Evolutionary conservation across 202 grass and related monocot genomes (phyloP).

Genomic region (Alloteropsis angusta): DNA sequence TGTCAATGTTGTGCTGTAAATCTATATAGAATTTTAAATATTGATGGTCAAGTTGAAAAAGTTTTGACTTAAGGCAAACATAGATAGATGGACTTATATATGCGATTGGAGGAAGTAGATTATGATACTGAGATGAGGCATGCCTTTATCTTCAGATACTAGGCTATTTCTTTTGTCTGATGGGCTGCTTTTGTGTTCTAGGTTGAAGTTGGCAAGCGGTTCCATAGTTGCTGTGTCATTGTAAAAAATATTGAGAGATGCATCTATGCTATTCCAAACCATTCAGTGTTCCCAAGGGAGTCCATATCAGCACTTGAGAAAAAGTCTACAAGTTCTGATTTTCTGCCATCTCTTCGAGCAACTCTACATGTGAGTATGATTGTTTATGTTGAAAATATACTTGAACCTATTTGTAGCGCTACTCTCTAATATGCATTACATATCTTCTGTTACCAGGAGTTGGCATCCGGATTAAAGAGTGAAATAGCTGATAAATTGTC

Average conservation of each 20-base stretch:
- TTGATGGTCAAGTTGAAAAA: not conserved
- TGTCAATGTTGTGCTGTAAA: too few relatives aligned
- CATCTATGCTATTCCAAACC: slow-evolving; percentile 81
- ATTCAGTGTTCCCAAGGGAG: slow-evolving; percentile 57
- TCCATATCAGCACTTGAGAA: slow-evolving; percentile 38
- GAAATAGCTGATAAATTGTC: slow-evolving; percentile 81
- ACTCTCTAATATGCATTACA: slow-evolving; percentile 20
- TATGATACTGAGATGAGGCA: not conserved
- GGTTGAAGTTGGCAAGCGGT: slow-evolving; percentile 42
- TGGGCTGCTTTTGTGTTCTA: slow-evolving; percentile 18
- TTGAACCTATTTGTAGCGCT: not conserved
- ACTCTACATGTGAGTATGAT: slow-evolving; percentile 64
- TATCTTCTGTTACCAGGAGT: slow-evolving; percentile 54
- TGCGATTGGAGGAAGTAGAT: not conserved
- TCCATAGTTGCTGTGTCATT: slow-evolving; percentile 81
- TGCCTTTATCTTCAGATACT: not conserved
- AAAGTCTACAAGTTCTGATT: slow-evolving; percentile 42
- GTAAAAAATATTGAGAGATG: slow-evolving; percentile 95
- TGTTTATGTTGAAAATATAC: slow-evolving; percentile 16
- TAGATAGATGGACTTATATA: not conserved
- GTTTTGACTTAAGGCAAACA: not conserved
- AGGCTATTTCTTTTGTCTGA: not conserved
- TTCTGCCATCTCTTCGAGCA: slow-evolving; percentile 43
- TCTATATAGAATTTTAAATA: not conserved
- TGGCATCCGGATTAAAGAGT: slow-evolving; percentile 71